Evolutionary conservation across 2,329 filamentous ascomycete genomes (phyloP).

Genomic region (Decorospora gaudefroyi): DNA sequence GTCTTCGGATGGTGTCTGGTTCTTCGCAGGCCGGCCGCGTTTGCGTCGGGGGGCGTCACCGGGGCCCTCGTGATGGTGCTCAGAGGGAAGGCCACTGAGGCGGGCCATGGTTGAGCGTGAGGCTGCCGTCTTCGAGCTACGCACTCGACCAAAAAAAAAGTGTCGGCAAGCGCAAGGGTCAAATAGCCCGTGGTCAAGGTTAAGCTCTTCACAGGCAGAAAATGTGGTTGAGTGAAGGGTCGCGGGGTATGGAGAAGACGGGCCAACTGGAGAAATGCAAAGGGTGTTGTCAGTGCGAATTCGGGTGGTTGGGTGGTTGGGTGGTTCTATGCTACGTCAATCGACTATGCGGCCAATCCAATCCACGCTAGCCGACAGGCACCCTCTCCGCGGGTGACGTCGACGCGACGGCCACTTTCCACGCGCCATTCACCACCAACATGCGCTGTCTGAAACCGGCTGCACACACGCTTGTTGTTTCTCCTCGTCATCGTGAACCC

Average conservation of each 20-base stretch:
- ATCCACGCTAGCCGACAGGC: slow-evolving; percentile 6
- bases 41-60: slow-evolving; percentile 42
- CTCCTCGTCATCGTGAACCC: slow-evolving; percentile 11
- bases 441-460: slow-evolving; percentile 2
- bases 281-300: slow-evolving; percentile 11
- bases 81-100: slow-evolving; percentile 41
- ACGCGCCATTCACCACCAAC: slow-evolving; percentile 27
- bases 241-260: slow-evolving; percentile 10
- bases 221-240: slow-evolving; percentile 1
- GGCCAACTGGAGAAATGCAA: slow-evolving; percentile 5
- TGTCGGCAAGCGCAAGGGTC: slow-evolving; percentile 10
- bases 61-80: slow-evolving; percentile 45
- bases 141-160: slow-evolving; percentile 17
- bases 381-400: slow-evolving; percentile 28
- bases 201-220: too few species aligned
- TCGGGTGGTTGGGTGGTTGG: slow-evolving; percentile 19
- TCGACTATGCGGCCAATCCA: slow-evolving; percentile 5
- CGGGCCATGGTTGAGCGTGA: slow-evolving; percentile 37
- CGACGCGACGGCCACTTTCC: slow-evolving; percentile 27
- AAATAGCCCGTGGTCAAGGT: slow-evolving; percentile 15
- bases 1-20: slow-evolving; percentile 28
- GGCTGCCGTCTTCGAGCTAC: slow-evolving; percentile 1
- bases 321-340: slow-evolving; percentile 19
- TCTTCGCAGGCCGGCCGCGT: slow-evolving; percentile 37
- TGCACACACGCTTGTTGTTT: slow-evolving; percentile 3